phyloP scores from a whole-genome alignment of 768 basidiomycete genomes.

The Multifurca ochricompacta region DNA sequence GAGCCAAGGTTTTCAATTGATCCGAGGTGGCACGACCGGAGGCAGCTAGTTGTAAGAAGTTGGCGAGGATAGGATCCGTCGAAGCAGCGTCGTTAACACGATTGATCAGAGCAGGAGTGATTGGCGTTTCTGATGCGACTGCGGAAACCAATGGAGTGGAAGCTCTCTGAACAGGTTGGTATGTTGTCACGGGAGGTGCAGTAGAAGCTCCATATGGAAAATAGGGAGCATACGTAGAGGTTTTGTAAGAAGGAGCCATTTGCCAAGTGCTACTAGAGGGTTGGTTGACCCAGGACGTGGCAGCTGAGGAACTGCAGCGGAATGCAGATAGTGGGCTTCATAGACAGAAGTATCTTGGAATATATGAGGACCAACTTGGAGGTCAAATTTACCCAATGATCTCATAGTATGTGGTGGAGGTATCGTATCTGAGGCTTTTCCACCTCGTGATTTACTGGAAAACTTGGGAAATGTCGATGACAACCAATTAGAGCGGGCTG shows the following conservation, averaged over 20 bases:
- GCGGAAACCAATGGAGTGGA: conserved; percentile 41
- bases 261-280: conserved; percentile 23
- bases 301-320: conserved; percentile 21
- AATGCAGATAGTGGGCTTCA: conserved; percentile 60
- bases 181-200: background rate
- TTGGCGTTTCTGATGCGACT: conserved; percentile 36
- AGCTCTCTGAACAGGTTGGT: conserved; percentile 20
- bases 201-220: background rate
- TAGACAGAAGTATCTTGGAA: conserved; percentile 63
- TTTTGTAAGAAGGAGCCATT: conserved; percentile 6
- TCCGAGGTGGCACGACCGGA: conserved; percentile 52
- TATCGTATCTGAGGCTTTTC: conserved; percentile 43
- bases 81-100: conserved; percentile 62
- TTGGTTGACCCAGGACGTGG: conserved; percentile 22
- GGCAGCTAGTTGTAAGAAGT: conserved; percentile 57
- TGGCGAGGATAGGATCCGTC: conserved; percentile 59
- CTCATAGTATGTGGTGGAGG: conserved; percentile 64
- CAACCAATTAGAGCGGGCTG: conserved; percentile 70
- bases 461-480: conserved; percentile 60
- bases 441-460: conserved; percentile 53
- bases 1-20: conserved; percentile 58
- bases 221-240: conserved; percentile 11
- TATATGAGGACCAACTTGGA: conserved; percentile 69
- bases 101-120: conserved; percentile 50
- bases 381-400: conserved; percentile 56